Conservation (phyloP, 306 rosid genomes). For the Rosa persica region DNA sequence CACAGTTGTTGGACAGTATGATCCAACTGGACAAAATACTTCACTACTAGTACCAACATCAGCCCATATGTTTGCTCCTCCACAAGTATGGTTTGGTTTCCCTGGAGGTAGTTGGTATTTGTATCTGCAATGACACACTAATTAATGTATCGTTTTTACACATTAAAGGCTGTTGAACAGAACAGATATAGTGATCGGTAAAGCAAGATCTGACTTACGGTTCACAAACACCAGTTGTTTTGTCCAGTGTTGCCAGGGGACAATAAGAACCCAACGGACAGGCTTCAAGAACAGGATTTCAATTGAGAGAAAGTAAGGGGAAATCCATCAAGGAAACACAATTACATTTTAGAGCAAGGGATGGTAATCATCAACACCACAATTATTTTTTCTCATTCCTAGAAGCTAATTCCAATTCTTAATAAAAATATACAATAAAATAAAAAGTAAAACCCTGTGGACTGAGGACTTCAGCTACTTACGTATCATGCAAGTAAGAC, state of each 20-base stretch:
- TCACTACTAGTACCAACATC: slow-evolving; percentile 69
- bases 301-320: slow-evolving; percentile 25
- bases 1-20: slow-evolving; percentile 80
- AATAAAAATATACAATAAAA: background rate
- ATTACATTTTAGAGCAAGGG: slow-evolving; percentile 8
- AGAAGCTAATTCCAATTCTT: background rate
- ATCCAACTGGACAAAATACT: slow-evolving; percentile 81
- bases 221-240: slow-evolving; percentile 73
- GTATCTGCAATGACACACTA: slow-evolving; percentile 52
- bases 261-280: slow-evolving; percentile 93
- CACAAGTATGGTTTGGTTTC: slow-evolving; percentile 78
- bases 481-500: slow-evolving; percentile 95
- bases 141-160: background rate
- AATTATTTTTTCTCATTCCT: background rate
- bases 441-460: too few species aligned
- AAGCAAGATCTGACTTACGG: slow-evolving; percentile 68
- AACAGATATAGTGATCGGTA: background rate
- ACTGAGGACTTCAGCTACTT: slow-evolving; percentile 38
- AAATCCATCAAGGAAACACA: slow-evolving; percentile 1
- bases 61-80: slow-evolving; percentile 93
- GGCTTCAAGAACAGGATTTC: slow-evolving; percentile 52
- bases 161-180: slow-evolving; percentile 1
- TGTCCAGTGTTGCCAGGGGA: slow-evolving; percentile 69
- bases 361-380: background rate
- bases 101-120: slow-evolving; percentile 80